These are phyloP conservation scores for Pseudomonodictys pantanalensis DNA, from an alignment of 495 filamentous ascomycete species.

Conservation along the genomic window DNA sequence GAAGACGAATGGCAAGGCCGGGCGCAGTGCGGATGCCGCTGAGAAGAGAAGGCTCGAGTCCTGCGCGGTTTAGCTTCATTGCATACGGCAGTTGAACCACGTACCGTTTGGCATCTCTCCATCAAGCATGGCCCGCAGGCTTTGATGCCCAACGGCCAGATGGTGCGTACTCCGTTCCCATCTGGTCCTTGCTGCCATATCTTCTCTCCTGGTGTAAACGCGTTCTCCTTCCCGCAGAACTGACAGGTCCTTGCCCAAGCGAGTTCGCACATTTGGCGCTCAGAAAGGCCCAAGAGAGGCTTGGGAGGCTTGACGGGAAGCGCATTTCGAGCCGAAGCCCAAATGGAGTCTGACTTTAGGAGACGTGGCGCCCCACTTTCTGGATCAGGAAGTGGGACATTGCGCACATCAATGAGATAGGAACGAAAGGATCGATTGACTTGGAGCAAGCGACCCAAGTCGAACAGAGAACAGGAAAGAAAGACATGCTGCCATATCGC, in stretches of 20 bases:
- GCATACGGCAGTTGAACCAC: constrained; percentile 8
- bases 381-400: constrained; percentile 33
- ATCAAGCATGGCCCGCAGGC: constrained; percentile 62
- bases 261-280: constrained; percentile 64
- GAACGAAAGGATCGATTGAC: constrained; percentile 40
- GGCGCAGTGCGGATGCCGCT: constrained; percentile 52
- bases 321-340: constrained; percentile 56
- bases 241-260: constrained; percentile 54
- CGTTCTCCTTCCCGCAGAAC: constrained; percentile 47
- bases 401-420: constrained; percentile 46
- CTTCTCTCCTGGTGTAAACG: constrained; percentile 30
- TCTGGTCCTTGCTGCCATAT: constrained; percentile 55
- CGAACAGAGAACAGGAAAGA: constrained; percentile 32
- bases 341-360: constrained; percentile 54
- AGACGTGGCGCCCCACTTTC: constrained; percentile 30
- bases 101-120: constrained; percentile 58
- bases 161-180: constrained; percentile 47
- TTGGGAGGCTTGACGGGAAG: constrained; percentile 56
- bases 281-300: constrained; percentile 53
- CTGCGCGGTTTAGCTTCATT: constrained; percentile 41
- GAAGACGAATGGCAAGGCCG: constrained; percentile 63
- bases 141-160: constrained; percentile 66
- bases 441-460: constrained; percentile 37
- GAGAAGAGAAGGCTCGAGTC: constrained; percentile 64
- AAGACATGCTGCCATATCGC: constrained; percentile 43